Conservation (phyloP, 140 eudicot species). For the Oenanthe javanica region DNA sequence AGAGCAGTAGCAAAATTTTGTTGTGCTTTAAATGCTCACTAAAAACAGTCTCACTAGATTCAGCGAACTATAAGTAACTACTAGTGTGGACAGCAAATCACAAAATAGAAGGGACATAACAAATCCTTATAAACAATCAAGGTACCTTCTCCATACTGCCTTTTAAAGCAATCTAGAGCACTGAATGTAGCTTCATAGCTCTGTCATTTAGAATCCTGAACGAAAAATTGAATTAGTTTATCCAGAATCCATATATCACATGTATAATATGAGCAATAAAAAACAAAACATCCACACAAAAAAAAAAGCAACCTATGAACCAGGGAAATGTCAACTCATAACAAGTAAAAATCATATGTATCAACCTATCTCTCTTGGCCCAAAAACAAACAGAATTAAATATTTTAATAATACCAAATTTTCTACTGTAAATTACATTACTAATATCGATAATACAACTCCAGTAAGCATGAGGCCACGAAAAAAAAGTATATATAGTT, state of each 20-base stretch:
- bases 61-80: not conserved
- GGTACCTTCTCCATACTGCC: slow-evolving; percentile 11
- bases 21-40: not conserved
- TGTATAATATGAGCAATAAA: not conserved
- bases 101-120: not conserved
- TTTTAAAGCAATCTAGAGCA: slow-evolving; percentile 7
- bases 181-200: slow-evolving; percentile 8
- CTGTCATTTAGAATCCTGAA: slow-evolving; percentile 1
- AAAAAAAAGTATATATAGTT: not conserved
- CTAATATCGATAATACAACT: not conserved
- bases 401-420: not conserved
- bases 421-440: not conserved
- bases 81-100: not conserved
- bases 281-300: not conserved
- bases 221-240: slow-evolving; percentile 1
- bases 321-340: not conserved
- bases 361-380: not conserved
- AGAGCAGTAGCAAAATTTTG: not conserved
- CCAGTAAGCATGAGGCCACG: not conserved
- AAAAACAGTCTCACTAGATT: not conserved
- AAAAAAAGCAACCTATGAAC: not conserved
- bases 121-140: not conserved
- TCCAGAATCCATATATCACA: slow-evolving; percentile 2
- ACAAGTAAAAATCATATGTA: not conserved
- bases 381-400: not conserved